These are phyloP conservation scores for Nothophaeocryptopus gaeumannii DNA, from an alignment of 2,329 filamentous ascomycete genomes.

Conservation along the genomic window DNA sequence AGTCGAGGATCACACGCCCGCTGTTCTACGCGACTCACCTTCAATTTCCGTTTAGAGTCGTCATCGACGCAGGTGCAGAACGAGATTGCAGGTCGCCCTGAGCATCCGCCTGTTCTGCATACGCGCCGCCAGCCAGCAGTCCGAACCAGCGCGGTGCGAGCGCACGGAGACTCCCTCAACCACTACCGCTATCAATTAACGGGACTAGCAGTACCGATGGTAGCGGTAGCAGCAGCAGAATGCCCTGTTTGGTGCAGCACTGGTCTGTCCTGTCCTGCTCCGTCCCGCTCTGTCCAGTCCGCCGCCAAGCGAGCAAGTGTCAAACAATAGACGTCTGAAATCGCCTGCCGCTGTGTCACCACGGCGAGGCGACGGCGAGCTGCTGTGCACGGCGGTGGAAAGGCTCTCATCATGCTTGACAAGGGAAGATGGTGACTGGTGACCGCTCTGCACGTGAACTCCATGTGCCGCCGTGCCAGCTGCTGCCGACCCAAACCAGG, in stretches of 20 bases:
- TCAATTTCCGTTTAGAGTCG: conserved; percentile 22
- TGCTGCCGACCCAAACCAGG: conserved; percentile 2
- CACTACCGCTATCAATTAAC: too few relatives aligned
- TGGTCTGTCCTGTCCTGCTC: too few relatives aligned
- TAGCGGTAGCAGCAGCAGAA: too few relatives aligned
- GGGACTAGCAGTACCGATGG: too few relatives aligned
- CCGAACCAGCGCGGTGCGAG: conserved; percentile 3
- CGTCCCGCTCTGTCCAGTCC: background rate
- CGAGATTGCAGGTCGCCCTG: conserved; percentile 18
- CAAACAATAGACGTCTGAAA: conserved; percentile 25
- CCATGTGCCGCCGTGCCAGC: conserved; percentile 19
- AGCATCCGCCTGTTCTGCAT: background rate
- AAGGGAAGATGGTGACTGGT: conserved; percentile 5
- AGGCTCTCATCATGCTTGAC: too few relatives aligned
- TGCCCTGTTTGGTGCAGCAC: too few relatives aligned
- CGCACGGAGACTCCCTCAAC: background rate
- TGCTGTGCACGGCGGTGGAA: too few relatives aligned
- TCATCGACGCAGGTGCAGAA: conserved; percentile 6
- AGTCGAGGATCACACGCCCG: conserved; percentile 22
- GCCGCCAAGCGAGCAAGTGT: conserved; percentile 20
- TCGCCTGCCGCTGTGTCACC: conserved; percentile 19
- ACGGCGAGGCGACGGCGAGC: conserved; percentile 5
- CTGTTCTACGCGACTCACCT: conserved; percentile 15
- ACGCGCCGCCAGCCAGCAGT: conserved; percentile 2
- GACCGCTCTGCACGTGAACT: conserved; percentile 16